Evolutionary conservation across 345 rosid species (phyloP), one percentile per base, ranked within the genome.

Genomic region (Eucalyptus tenuipes): DNA sequence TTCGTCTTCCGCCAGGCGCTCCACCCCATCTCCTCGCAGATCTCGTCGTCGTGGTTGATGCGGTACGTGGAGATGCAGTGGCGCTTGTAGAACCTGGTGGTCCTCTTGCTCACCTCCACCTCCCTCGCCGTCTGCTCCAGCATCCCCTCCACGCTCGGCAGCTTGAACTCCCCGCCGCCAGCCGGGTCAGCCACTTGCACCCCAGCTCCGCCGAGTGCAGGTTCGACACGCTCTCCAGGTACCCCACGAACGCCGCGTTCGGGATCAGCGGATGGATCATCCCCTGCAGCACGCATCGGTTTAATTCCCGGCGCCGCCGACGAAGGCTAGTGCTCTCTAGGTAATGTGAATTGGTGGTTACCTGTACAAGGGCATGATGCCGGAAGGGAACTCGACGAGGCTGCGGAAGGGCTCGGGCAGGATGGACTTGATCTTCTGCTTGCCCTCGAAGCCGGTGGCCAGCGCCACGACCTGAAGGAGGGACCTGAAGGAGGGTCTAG

Each of bases 41-140:
- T 88, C 82, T 95, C 99, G 88, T 97, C 98, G 2, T 94, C 94
- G 89, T 96, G 98, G 85, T 95, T 95, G 92, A 97, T 97, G 90
- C 99, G 96, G 91, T 90, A 96, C 27, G 99, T 96, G 29, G 99
- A 94, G 33, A 96, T 96, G 93, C 99, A 97, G 71, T 96, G 97
- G 90, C 96, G 94, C 88, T 95, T 93, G 90, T 96, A 95, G 89
- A 96, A 97, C 90, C 99, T 93, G 61, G 96, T 94, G 5, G 95
- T 91, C 89, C 92, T 92, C 94, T 89, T 94, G 91, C 89, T 92
- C 20, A 94, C 93, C 68, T 94, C 95, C 88, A 93, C 91, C 92
- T 96, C 99, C 86, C 91, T 92, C 5, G 68, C 84, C 48, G 89
- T 91, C 68, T 94, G 93, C 61, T 96, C 93, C 49, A 95, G 88